Evolutionary conservation across 257 asterid genomes (phyloP).

Genomic region (Catharanthus roseus): DNA sequence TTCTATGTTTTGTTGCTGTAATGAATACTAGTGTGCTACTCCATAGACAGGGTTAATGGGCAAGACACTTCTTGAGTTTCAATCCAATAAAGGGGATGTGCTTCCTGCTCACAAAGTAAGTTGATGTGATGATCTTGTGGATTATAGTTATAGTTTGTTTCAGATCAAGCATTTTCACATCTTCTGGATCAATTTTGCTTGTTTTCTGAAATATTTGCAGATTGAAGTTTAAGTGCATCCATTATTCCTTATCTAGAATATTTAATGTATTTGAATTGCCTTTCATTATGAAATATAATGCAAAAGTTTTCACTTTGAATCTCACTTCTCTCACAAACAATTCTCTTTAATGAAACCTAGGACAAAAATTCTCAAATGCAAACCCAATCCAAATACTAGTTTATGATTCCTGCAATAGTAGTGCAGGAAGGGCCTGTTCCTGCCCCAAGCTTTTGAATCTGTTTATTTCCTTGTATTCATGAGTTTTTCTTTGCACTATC

Average conservation of each 20-base stretch:
- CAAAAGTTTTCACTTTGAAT: no score
- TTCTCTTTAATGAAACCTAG: no score
- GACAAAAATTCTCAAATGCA: no score
- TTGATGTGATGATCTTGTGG: slow-evolving; percentile 11
- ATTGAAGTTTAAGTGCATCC: no score
- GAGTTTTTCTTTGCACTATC: background rate
- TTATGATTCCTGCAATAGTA: background rate
- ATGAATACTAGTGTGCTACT: background rate
- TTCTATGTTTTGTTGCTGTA: background rate
- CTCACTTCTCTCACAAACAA: no score
- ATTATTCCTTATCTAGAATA: background rate
- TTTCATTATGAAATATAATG: no score
- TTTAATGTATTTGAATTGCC: no score
- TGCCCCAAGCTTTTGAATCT: background rate
- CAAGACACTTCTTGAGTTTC: slow-evolving; percentile 77
- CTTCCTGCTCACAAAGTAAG: slow-evolving; percentile 97
- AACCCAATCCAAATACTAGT: background rate
- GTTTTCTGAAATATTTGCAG: no score
- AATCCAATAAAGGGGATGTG: slow-evolving; percentile 88
- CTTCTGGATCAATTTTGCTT: background rate
- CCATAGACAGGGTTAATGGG: slow-evolving; percentile 91
- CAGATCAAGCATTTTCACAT: background rate
- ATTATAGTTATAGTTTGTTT: background rate
- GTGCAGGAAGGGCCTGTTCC: background rate
- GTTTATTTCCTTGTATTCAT: background rate